Evolutionary conservation across 768 basidiomycete genomes (phyloP).

Genomic region (Tulasnella sp.): DNA sequence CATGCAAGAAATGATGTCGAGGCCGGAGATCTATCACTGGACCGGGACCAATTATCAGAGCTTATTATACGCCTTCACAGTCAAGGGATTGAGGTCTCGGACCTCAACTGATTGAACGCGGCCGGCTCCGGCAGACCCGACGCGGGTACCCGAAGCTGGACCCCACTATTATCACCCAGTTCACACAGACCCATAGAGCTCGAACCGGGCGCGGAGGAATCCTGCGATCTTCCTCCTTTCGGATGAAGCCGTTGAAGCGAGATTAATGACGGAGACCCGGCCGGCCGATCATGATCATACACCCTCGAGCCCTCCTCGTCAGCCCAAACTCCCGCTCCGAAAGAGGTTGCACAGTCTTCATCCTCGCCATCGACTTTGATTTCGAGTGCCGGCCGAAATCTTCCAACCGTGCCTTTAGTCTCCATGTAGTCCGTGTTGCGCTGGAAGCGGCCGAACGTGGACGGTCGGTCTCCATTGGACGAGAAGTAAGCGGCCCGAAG

Average conservation of each 20-base stretch:
- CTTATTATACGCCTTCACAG: too few species aligned
- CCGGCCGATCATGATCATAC: slow-evolving; percentile 46
- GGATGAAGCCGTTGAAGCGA: slow-evolving; percentile 82
- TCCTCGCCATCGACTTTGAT: too few species aligned
- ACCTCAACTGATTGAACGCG: not conserved
- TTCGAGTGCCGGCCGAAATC: not conserved
- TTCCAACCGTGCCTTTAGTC: not conserved
- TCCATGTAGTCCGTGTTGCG: too few species aligned
- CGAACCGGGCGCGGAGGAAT: slow-evolving; percentile 45
- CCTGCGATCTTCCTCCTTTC: slow-evolving; percentile 76
- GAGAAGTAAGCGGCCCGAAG: slow-evolving; percentile 14
- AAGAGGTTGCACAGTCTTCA: too few species aligned
- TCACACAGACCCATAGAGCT: not conserved
- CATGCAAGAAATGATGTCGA: too few species aligned
- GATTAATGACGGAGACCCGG: slow-evolving; percentile 53
- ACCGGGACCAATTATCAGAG: too few species aligned
- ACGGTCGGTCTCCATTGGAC: not conserved
- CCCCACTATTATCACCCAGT: not conserved
- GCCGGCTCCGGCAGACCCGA: not conserved
- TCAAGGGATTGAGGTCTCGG: too few species aligned
- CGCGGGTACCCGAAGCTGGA: not conserved
- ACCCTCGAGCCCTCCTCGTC: not conserved
- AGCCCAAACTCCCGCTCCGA: too few species aligned
- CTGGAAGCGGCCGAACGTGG: not conserved
- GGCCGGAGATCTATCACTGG: too few species aligned